phyloP scores from a whole-genome alignment of 495 filamentous ascomycete genomes.

The Pyrenula massariospora region DNA sequence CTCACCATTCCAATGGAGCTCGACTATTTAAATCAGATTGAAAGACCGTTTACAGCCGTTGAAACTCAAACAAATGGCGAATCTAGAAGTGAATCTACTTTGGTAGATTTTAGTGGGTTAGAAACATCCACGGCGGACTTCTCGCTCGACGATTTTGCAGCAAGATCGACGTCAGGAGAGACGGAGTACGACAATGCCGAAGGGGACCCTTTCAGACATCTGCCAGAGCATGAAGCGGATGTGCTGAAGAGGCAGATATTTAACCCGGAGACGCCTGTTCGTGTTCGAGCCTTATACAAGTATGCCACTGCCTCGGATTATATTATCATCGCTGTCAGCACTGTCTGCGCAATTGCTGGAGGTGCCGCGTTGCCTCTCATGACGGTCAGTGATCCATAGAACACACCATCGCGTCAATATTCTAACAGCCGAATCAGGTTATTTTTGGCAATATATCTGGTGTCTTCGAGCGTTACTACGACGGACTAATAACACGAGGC shows the following conservation, averaged over 20 bases:
- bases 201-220: slow-evolving; percentile 24
- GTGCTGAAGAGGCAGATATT: slow-evolving; percentile 63
- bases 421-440: slow-evolving; percentile 21
- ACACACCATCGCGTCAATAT: neutral
- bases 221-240: slow-evolving; percentile 42
- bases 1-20: slow-evolving; percentile 1
- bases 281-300: slow-evolving; percentile 57
- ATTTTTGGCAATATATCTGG: slow-evolving; percentile 69
- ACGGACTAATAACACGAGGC: slow-evolving; percentile 27
- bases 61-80: slow-evolving; percentile 15
- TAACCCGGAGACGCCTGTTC: slow-evolving; percentile 51
- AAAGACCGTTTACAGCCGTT: slow-evolving; percentile 35
- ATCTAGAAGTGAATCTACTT: neutral
- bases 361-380: slow-evolving; percentile 80
- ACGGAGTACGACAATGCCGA: slow-evolving; percentile 7
- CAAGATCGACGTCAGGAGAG: neutral
- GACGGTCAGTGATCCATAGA: slow-evolving; percentile 41
- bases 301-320: slow-evolving; percentile 69
- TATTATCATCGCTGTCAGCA: slow-evolving; percentile 55
- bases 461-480: slow-evolving; percentile 54
- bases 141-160: neutral
- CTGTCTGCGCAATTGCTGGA: slow-evolving; percentile 59
- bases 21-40: slow-evolving; percentile 8
- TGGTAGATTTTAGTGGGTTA: neutral
- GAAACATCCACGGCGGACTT: neutral